These are phyloP conservation scores for Saccharomycopsis sp. DNA, from an alignment of 805 yeast species.

Conservation along the genomic window DNA sequence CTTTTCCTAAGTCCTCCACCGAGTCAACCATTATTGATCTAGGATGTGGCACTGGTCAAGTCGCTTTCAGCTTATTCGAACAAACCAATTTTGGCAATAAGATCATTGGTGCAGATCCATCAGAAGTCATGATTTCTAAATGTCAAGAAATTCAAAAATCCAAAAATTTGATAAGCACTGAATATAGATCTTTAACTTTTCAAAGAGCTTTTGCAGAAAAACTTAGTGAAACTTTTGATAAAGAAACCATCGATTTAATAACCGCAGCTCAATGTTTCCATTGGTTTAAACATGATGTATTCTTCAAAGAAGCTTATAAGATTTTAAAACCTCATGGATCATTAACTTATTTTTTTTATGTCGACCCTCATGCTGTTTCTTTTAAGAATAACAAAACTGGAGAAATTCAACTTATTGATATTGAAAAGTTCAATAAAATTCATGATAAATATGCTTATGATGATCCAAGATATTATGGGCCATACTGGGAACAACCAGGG, in stretches of 20 bases:
- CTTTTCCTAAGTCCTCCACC: constrained; percentile 15
- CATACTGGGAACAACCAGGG: constrained; percentile 86
- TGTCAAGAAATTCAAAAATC: constrained; percentile 4
- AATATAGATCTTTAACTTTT: background rate
- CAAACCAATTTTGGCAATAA: constrained; percentile 26
- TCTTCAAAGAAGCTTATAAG: constrained; percentile 39
- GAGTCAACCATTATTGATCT: constrained; percentile 44
- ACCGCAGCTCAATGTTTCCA: constrained; percentile 84
- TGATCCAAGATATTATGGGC: constrained; percentile 43
- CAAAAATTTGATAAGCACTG: background rate
- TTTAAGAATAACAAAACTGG: constrained; percentile 26
- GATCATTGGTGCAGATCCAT: constrained; percentile 55
- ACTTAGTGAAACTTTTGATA: constrained; percentile 25
- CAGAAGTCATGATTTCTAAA: constrained; percentile 42
- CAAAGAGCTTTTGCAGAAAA: constrained; percentile 17
- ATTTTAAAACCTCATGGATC: constrained; percentile 55
- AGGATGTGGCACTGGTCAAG: constrained; percentile 79
- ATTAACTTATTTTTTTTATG: constrained; percentile 70
- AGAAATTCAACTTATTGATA: constrained; percentile 23
- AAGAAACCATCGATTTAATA: constrained; percentile 44
- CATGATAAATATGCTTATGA: constrained; percentile 37
- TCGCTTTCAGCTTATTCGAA: constrained; percentile 39
- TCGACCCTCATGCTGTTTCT: constrained; percentile 53
- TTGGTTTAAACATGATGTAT: constrained; percentile 57
- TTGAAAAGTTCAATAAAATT: constrained; percentile 31